A percentile compares a stretch with the other conserved stretches of the same genome.
These are phyloP conservation scores for Ascochyta fabae DNA, from an alignment of 2,329 filamentous ascomycete genomes.

Conservation along the genomic window DNA sequence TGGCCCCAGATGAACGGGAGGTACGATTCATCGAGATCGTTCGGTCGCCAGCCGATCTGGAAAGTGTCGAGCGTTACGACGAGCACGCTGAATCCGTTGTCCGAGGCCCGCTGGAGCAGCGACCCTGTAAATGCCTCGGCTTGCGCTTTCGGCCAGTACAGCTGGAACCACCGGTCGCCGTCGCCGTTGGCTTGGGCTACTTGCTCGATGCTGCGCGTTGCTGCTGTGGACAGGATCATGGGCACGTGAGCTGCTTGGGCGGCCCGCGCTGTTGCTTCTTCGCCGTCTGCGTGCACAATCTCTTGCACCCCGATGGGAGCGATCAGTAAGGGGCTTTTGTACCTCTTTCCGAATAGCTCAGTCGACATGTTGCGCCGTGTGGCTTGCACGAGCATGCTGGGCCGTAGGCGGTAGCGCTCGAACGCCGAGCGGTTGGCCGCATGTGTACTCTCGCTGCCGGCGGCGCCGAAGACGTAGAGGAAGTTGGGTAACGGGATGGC, in stretches of 20 bases:
- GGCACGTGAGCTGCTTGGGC: conserved; percentile 67
- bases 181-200: conserved; percentile 65
- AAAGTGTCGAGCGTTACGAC: conserved; percentile 78
- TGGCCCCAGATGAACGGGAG: conserved; percentile 62
- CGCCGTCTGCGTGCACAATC: conserved; percentile 70
- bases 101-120: conserved; percentile 67
- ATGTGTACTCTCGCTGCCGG: conserved; percentile 47
- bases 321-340: conserved; percentile 63
- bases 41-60: conserved; percentile 71
- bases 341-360: conserved; percentile 50
- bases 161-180: conserved; percentile 72
- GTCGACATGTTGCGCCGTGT: conserved; percentile 43
- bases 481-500: conserved; percentile 48
- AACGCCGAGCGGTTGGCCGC: conserved; percentile 49
- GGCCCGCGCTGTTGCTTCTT: conserved; percentile 68
- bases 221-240: conserved; percentile 71
- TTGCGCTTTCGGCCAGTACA: conserved; percentile 74
- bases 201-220: conserved; percentile 69
- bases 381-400: conserved; percentile 50
- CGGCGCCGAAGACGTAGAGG: conserved; percentile 49
- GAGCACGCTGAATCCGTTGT: conserved; percentile 67
- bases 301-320: conserved; percentile 74
- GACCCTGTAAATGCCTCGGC: conserved; percentile 70
- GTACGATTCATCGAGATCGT: conserved; percentile 69
- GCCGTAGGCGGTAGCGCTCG: conserved; percentile 48